Base-by-base conservation (phyloP, 495 filamentous ascomycete species). In the Chaetomium cochliodes region DNA sequence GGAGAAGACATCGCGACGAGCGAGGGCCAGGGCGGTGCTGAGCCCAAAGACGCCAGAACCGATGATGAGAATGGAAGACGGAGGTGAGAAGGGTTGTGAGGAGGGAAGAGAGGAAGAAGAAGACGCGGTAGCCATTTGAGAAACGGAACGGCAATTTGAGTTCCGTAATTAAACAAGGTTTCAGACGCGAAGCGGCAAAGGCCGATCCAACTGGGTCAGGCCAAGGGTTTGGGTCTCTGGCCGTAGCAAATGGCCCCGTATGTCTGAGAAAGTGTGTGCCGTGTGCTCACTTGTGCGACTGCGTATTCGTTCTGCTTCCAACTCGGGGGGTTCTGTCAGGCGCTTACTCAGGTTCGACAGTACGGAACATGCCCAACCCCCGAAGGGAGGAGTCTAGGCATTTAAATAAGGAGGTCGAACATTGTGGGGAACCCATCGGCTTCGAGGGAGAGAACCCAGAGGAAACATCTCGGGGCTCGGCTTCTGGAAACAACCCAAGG, bases 31-130 rank as follows among this genome's bases (percentile, higher is more conserved):
- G 44, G 90, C 87, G 13, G 90, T 92, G 39, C 86, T 87, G 54
- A 85, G 82, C 69, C 90, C 90, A 66, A 92, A 92, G 64, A 92
- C 87, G 54, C 90, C 90, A 53, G 88, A 86, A 66, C 90, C 90
- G 13, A 92, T 77, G 63, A 93, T 91, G 58, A 93, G 78, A 65
- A 93, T 87, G 37, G 84, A 86, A 11, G 74, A 70, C 39, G 80
- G 81, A 23, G 75, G 54, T 20, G 68, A 61, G 59, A 67, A 69
- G 26, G 51, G 28, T 3, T 39, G 30, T 3, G 67, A 58, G n/a
- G 67, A 65, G 44, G 67, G 60, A 59, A 62, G 44, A 44, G 70
- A 70, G 30, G 67, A 37, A 20, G 67, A 20, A 28, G 42, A 41
- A 41, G 41, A 26, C 33, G 64, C 15, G 26, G 54, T 30, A 51